Conservation (phyloP, 2,329 filamentous ascomycete genomes). For the Myriangium duriaei region DNA sequence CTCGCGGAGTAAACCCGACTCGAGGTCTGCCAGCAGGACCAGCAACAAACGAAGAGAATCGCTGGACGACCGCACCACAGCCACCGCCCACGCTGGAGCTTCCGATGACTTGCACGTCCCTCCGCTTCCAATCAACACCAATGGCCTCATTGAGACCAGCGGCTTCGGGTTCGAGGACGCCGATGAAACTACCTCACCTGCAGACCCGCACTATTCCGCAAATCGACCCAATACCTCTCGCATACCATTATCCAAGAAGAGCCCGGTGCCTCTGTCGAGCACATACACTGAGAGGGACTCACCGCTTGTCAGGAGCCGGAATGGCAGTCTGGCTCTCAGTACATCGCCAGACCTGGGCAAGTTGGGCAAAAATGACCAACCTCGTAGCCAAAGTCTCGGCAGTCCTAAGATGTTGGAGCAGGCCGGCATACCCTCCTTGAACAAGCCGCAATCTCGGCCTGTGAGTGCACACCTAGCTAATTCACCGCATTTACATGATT, state of each 20-base stretch:
- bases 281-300: conserved; percentile 64
- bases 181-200: conserved; percentile 59
- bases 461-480: conserved; percentile 7
- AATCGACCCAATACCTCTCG: conserved; percentile 49
- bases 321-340: conserved; percentile 43
- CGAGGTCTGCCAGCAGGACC: conserved; percentile 17
- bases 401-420: conserved; percentile 43
- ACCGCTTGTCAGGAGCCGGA: conserved; percentile 48
- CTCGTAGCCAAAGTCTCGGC: conserved; percentile 56
- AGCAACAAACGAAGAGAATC: conserved; percentile 17
- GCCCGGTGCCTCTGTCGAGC: conserved; percentile 60
- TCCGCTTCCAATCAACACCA: conserved; percentile 6
- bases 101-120: conserved; percentile 12
- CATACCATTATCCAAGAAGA: conserved; percentile 75
- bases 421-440: conserved; percentile 20
- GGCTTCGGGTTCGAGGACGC: conserved; percentile 8
- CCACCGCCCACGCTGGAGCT: conserved; percentile 9
- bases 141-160: conserved; percentile 7
- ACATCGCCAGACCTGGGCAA: conserved; percentile 31
- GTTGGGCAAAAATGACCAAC: conserved; percentile 49
- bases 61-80: conserved; percentile 15
- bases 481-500: conserved; percentile 2
- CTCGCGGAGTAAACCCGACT: conserved; percentile 19
- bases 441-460: conserved; percentile 10
- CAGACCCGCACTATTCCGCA: conserved; percentile 37